Conservation (phyloP, 345 rosid genomes). For the Arabidopsis thaliana region TAIR10.1 NC_003070.9:24925001-24925500, state of each 20-base stretch:
- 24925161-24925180: conserved; percentile 46
- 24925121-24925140: conserved; percentile 46
- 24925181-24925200: conserved; percentile 46
- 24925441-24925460: conserved; percentile 48
- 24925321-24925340: neutral
- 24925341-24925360: neutral
- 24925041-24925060: too few species aligned
- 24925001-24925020: too few species aligned
- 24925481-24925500: conserved; percentile 41
- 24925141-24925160: conserved; percentile 38
- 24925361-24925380: neutral
- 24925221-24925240: conserved; percentile 51
- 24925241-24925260: conserved; percentile 66
- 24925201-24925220: conserved; percentile 47
- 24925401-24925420: conserved; percentile 56
- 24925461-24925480: conserved; percentile 57
- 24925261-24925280: conserved; percentile 52
- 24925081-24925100: too few species aligned
- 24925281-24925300: conserved; percentile 50
- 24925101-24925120: too few species aligned
- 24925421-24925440: conserved; percentile 55
- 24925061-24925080: too few species aligned
- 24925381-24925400: conserved; percentile 46
- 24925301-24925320: neutral
- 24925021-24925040: too few species aligned